phyloP scores from a whole-genome alignment of 441 rosid genomes.

The Lepidium campestre region DNA sequence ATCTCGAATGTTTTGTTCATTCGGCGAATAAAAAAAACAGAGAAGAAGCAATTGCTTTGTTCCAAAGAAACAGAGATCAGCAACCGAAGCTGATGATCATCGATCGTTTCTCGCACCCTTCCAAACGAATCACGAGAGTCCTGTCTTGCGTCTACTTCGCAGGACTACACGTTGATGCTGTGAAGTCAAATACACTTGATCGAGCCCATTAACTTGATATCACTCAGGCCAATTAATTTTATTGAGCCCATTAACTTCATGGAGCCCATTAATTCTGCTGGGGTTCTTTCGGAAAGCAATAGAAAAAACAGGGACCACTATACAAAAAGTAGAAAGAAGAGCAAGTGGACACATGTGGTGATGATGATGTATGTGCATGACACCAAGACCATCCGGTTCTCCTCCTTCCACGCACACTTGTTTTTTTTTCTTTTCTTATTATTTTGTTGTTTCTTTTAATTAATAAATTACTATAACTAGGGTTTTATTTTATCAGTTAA shows the following conservation, averaged over 20 bases:
- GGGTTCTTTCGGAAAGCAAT: not conserved
- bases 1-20: too few relatives aligned
- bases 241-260: conserved; percentile 3
- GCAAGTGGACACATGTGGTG: not conserved
- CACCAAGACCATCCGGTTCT: too few relatives aligned
- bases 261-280: conserved; percentile 1
- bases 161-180: not conserved
- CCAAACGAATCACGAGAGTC: not conserved
- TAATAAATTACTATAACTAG: too few relatives aligned
- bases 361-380: too few relatives aligned
- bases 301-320: not conserved
- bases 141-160: not conserved
- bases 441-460: too few relatives aligned
- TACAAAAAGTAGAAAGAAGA: not conserved
- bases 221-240: conserved; percentile 12
- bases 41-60: not conserved
- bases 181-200: too few relatives aligned
- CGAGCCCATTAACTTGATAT: too few relatives aligned
- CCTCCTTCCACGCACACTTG: too few relatives aligned
- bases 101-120: not conserved
- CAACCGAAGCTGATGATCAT: not conserved
- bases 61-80: not conserved
- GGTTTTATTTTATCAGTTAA: too few relatives aligned
- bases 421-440: too few relatives aligned
- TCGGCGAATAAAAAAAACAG: too few relatives aligned